Base-by-base conservation (phyloP, 2,329 filamentous ascomycete species). In the Fusarium pininemorale region DNA sequence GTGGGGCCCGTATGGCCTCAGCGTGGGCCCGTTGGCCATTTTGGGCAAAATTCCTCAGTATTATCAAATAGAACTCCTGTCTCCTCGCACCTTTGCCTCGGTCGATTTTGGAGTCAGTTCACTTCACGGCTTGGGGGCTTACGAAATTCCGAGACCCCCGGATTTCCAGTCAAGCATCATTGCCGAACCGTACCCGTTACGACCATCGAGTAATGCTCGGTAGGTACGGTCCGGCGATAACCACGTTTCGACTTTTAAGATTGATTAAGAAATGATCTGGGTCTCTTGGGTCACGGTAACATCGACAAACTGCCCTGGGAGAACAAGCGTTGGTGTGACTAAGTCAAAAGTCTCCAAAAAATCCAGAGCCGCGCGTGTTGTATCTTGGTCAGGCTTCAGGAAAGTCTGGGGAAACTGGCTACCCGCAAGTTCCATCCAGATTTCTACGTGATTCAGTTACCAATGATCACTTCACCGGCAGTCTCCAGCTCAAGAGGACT, bases 291-390 rank as follows among this genome's bases (percentile, higher is more conserved):
- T 12, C 20, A 30, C 4, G 26, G 22, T 12, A 14, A 30, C 4
- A 22, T 22, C 12, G 0, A 8, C 4, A n/a, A 13, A 13, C 10
- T 6, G 14, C 26, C 15, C 28, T 7, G 5, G n/a, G n/a, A 12
- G 7, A n/a, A 18, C 7, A 16, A 6, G 10, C 2, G 7, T 5
- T 6, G 12, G 0, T n/a, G 14, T 6, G 4, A 48, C 7, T 12
- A 51, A 13, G 16, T 35, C 24, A 5, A 35, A 51, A 12, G 11
- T 16, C 8, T 51, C 15, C 3, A 35, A 35, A 35, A 11, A 18
- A 24, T 51, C 12, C 9, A 18, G 16, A 51, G 10, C 28, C n/a
- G 16, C 15, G 30, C 11, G 22, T 35, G 22, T 6, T 51, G 6
- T 28, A 35, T 51, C 48, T 51, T 22, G 30, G 48, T 13, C 28